Evolutionary conservation across 495 filamentous ascomycete genomes (phyloP).

Genomic region (Venustampulla echinocandica): DNA sequence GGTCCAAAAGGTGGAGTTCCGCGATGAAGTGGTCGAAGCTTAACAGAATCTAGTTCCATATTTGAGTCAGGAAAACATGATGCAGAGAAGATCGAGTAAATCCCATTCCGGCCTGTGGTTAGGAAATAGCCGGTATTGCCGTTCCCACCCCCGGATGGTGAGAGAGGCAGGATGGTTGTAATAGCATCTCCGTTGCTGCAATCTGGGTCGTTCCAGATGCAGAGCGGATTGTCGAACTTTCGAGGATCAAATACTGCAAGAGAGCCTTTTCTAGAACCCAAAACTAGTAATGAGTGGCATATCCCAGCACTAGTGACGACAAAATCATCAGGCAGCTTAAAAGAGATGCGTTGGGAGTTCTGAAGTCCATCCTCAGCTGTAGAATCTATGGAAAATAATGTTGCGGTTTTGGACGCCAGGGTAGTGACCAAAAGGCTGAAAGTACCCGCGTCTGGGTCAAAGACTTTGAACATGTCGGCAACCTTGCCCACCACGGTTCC

Average conservation of each 20-base stretch:
- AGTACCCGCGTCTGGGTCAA: background rate
- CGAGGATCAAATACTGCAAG: constrained; percentile 44
- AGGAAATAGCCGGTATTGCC: constrained; percentile 40
- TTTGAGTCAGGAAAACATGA: background rate
- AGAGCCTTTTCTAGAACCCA: constrained; percentile 61
- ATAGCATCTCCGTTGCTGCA: constrained; percentile 49
- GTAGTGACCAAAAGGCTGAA: constrained; percentile 18
- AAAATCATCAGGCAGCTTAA: constrained; percentile 12
- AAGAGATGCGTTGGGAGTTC: background rate
- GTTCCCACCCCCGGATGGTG: constrained; percentile 9
- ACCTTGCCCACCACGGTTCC: constrained; percentile 37
- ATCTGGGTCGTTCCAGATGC: background rate
- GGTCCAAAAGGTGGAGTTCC: constrained; percentile 48
- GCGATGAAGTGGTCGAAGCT: constrained; percentile 14
- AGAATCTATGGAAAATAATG: constrained; percentile 19
- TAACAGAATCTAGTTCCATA: background rate
- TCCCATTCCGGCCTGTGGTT: constrained; percentile 67
- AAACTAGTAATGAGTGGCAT: constrained; percentile 30
- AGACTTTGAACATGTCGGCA: constrained; percentile 24
- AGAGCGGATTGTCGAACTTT: background rate
- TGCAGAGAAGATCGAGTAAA: constrained; percentile 50
- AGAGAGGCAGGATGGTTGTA: constrained; percentile 48
- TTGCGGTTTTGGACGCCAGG: constrained; percentile 17
- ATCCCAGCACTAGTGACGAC: constrained; percentile 22
- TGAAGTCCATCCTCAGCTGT: background rate